Percentiles rank a stretch among this genome's conserved stretches.
Evolutionary conservation across 768 basidiomycete species (phyloP).

Genomic region (Mycena chlorophos): DNA sequence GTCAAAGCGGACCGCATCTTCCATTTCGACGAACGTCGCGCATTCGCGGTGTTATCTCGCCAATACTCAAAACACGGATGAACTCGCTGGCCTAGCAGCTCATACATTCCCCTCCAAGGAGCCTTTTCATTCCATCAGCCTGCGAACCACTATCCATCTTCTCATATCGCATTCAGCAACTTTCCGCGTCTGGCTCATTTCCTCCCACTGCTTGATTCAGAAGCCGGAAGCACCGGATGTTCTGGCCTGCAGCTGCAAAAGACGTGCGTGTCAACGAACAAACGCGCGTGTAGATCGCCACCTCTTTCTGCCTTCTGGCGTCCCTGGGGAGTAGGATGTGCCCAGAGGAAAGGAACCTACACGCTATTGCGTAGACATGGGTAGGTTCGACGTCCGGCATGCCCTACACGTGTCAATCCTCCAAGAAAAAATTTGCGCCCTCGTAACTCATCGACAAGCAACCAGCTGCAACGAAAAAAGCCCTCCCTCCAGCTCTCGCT

Average conservation of each 20-base stretch:
- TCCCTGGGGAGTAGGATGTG: constrained; percentile 10
- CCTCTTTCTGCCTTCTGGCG: background rate
- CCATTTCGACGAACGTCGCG: background rate
- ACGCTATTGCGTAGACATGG: constrained; percentile 14
- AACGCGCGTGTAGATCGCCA: no score
- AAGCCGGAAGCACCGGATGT: no score
- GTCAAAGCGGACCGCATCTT: constrained; percentile 10
- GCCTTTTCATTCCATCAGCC: background rate
- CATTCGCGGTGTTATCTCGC: background rate
- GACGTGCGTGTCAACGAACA: no score
- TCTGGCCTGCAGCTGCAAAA: no score
- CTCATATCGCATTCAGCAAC: background rate
- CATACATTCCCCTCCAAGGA: background rate
- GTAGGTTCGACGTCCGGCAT: background rate
- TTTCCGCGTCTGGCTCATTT: background rate
- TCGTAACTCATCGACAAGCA: background rate
- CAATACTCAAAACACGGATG: background rate
- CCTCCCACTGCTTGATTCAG: constrained; percentile 7
- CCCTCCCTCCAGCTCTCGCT: background rate
- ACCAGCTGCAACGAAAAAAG: background rate
- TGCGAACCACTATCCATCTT: no score
- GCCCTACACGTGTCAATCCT: constrained; percentile 15
- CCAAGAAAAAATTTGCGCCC: background rate
- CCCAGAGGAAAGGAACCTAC: constrained; percentile 14
- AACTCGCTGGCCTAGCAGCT: background rate